Conservation (phyloP, 192 early-diverging fungal genomes). For the Umbelopsis sp. region DNA sequence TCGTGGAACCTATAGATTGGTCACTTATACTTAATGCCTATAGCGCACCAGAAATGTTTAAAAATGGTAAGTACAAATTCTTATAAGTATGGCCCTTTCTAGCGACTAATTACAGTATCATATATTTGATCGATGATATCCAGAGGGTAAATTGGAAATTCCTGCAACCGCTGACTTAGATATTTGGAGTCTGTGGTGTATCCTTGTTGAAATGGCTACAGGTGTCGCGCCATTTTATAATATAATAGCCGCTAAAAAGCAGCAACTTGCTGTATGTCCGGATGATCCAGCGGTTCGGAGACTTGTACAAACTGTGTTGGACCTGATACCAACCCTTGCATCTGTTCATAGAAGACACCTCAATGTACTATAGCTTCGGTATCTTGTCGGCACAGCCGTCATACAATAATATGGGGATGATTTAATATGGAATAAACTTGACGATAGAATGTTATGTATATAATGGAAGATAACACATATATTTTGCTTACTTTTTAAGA, state of each 20-base stretch:
- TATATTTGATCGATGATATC: not conserved
- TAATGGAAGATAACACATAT: no score
- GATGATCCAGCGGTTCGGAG: not conserved
- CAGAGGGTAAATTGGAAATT: conserved; percentile 6
- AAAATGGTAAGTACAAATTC: not conserved
- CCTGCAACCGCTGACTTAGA: conserved; percentile 5
- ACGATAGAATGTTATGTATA: no score
- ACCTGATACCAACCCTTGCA: conserved; percentile 13
- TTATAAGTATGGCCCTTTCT: not conserved
- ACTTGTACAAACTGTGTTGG: not conserved
- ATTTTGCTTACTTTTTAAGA: no score
- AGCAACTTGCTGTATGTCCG: not conserved
- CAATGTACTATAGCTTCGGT: not conserved
- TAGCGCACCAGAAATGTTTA: not conserved
- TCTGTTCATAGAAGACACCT: conserved; percentile 7
- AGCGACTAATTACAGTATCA: not conserved
- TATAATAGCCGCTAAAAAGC: not conserved
- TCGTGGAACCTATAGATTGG: conserved; percentile 2
- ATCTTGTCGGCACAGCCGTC: no score
- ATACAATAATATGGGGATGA: not conserved
- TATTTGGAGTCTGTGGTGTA: conserved; percentile 15
- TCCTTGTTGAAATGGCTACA: conserved; percentile 3
- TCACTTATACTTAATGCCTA: not conserved
- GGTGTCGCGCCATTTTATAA: conserved; percentile 2
- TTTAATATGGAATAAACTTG: no score